These are phyloP conservation scores for Ustilago lituana DNA, from an alignment of 1,284 basidiomycete species.

Conservation along the genomic window DNA sequence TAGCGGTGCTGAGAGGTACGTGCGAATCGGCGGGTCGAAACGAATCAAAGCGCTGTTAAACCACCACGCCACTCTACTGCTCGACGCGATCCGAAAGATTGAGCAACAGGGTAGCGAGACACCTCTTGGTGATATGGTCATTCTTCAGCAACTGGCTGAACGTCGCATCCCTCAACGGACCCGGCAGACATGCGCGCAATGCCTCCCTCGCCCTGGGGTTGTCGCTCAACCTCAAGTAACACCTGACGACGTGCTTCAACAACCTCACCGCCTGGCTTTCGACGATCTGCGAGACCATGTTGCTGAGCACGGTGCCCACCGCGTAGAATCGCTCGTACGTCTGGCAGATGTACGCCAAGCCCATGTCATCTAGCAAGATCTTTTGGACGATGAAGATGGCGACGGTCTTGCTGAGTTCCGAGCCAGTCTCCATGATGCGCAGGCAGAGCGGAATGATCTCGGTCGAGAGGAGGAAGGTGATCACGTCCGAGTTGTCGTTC, in stretches of 20 bases:
- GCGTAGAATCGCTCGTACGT: slow-evolving; percentile 99
- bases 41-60: no score
- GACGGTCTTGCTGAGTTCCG: slow-evolving; percentile 98
- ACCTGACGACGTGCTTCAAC: slow-evolving; percentile 97
- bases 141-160: slow-evolving; percentile 83
- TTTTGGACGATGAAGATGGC: slow-evolving; percentile 99
- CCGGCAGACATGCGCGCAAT: slow-evolving; percentile 93
- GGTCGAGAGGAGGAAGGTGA: slow-evolving; percentile 97
- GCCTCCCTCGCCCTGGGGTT: slow-evolving; percentile 97
- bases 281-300: slow-evolving; percentile 85
- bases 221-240: slow-evolving; percentile 94
- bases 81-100: slow-evolving; percentile 76
- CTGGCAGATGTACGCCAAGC: slow-evolving; percentile 97
- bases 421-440: slow-evolving; percentile 99
- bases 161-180: slow-evolving; percentile 92
- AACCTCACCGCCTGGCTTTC: slow-evolving; percentile 96
- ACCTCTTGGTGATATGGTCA: slow-evolving; percentile 72
- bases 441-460: slow-evolving; percentile 99
- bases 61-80: slow-evolving; percentile 19
- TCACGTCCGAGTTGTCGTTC: slow-evolving; percentile 98
- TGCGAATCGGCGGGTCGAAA: no score
- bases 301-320: slow-evolving; percentile 95
- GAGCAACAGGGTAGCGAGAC: slow-evolving; percentile 90
- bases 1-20: no score
- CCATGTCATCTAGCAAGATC: slow-evolving; percentile 96